phyloP scores from a whole-genome alignment of 371 early-diverging fungal species.

The Dichotomocladium elegans region DNA sequence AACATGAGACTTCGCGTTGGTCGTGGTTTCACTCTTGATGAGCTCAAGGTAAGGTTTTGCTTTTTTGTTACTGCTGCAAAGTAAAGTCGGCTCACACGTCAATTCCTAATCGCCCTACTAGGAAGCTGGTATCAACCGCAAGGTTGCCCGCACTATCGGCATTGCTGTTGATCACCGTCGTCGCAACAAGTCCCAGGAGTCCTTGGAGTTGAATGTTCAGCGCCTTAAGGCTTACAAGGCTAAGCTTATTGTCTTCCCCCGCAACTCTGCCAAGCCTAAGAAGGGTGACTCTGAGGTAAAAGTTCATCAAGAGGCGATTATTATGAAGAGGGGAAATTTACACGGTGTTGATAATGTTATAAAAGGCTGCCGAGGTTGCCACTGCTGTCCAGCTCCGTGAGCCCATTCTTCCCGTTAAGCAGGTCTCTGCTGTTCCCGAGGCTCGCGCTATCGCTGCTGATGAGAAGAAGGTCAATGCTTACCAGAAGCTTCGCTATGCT shows the following conservation, averaged over 20 bases:
- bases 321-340: background rate
- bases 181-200: slow-evolving; percentile 96
- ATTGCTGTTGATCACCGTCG: slow-evolving; percentile 99
- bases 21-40: slow-evolving; percentile 98
- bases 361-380: slow-evolving; percentile 61
- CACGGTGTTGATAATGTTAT: background rate
- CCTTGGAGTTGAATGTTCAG: slow-evolving; percentile 92
- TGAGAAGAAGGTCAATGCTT: slow-evolving; percentile 81
- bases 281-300: slow-evolving; percentile 62
- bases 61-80: too few species aligned
- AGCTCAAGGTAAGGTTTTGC: slow-evolving; percentile 85
- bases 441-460: slow-evolving; percentile 84
- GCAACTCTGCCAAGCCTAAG: slow-evolving; percentile 87
- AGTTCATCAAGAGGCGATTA: background rate
- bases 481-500: slow-evolving; percentile 87
- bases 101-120: slow-evolving; percentile 15
- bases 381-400: slow-evolving; percentile 75
- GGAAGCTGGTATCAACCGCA: slow-evolving; percentile 92
- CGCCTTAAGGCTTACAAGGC: slow-evolving; percentile 97
- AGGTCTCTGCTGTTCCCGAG: slow-evolving; percentile 62
- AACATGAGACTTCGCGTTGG: slow-evolving; percentile 99
- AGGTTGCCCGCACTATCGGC: slow-evolving; percentile 96
- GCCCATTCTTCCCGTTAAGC: slow-evolving; percentile 72
- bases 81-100: background rate
- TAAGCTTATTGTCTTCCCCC: slow-evolving; percentile 92